Conservation (phyloP, 495 filamentous ascomycete genomes). For the Mytilinidion resinicola region DNA sequence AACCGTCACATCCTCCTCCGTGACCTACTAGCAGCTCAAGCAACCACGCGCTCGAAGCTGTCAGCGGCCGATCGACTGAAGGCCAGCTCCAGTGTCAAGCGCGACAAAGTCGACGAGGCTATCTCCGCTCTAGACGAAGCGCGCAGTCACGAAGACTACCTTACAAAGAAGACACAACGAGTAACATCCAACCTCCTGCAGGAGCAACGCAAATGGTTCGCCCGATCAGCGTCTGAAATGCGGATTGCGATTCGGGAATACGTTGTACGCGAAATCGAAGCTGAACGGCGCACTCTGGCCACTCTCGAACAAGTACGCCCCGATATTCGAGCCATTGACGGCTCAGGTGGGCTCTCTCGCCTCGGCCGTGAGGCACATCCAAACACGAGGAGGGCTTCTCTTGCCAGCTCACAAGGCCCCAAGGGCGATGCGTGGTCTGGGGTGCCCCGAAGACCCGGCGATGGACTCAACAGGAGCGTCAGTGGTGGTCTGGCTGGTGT, state of each 20-base stretch:
- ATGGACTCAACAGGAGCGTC: conserved; percentile 68
- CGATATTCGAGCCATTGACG: conserved; percentile 88
- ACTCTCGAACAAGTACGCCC: conserved; percentile 87
- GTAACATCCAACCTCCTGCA: conserved; percentile 83
- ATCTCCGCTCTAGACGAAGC: conserved; percentile 85
- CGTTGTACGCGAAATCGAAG: conserved; percentile 89
- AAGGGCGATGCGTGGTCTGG: conserved; percentile 97
- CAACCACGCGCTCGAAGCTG: conserved; percentile 67
- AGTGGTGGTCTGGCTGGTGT: conserved; percentile 58
- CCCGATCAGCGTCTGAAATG: conserved; percentile 75
- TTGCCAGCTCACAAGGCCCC: conserved; percentile 83
- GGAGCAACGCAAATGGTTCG: conserved; percentile 88
- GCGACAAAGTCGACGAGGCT: conserved; percentile 95
- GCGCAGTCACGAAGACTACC: conserved; percentile 64
- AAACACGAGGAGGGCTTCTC: conserved; percentile 61
- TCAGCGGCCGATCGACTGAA: conserved; percentile 84
- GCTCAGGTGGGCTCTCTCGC: conserved; percentile 78
- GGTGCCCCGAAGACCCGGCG: conserved; percentile 70
- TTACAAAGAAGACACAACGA: conserved; percentile 73
- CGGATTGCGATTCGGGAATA: conserved; percentile 80
- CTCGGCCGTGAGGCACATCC: conserved; percentile 86
- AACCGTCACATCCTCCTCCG: conserved; percentile 98
- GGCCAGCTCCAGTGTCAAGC: conserved; percentile 69
- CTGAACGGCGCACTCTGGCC: conserved; percentile 85
- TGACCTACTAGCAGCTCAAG: conserved; percentile 83